Evolutionary conservation across 1,139 yeast species (phyloP).

Genomic region (Geotrichum siamense): DNA sequence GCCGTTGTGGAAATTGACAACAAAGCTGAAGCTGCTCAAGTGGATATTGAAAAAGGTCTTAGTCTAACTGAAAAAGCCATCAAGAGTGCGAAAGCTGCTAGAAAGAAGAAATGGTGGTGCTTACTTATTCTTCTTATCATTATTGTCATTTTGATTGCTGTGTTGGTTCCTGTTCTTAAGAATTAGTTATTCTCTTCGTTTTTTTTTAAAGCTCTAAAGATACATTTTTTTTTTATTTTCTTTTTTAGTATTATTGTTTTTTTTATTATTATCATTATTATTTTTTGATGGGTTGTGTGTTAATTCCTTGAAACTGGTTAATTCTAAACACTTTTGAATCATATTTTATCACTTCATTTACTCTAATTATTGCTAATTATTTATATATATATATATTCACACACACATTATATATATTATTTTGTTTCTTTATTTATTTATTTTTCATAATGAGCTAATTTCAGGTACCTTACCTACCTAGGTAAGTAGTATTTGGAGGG

Average conservation of each 20-base stretch:
- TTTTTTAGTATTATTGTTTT: neutral
- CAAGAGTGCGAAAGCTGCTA: slow-evolving; percentile 77
- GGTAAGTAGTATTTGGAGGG: too few species aligned
- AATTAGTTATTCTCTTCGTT: slow-evolving; percentile 20
- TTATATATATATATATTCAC: too few species aligned
- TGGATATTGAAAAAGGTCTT: slow-evolving; percentile 87
- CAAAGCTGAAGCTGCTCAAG: slow-evolving; percentile 76
- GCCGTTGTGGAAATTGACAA: slow-evolving; percentile 77
- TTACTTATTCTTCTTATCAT: slow-evolving; percentile 57
- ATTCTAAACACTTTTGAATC: too few species aligned
- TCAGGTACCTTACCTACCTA: too few species aligned
- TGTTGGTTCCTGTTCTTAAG: slow-evolving; percentile 40
- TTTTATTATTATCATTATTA: slow-evolving; percentile 1
- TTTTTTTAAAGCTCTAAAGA: too few species aligned
- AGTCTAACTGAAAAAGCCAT: slow-evolving; percentile 93
- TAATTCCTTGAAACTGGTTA: too few species aligned
- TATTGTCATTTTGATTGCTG: slow-evolving; percentile 63
- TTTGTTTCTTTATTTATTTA: too few species aligned
- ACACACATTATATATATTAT: too few species aligned
- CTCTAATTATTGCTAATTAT: too few species aligned
- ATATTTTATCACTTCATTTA: too few species aligned
- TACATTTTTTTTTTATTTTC: slow-evolving; percentile 2
- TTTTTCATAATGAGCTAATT: too few species aligned
- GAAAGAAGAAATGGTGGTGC: slow-evolving; percentile 90
- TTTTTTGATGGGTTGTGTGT: too few species aligned